phyloP scores from a whole-genome alignment of 441 rosid species.

The Brassica balearica region DNA sequence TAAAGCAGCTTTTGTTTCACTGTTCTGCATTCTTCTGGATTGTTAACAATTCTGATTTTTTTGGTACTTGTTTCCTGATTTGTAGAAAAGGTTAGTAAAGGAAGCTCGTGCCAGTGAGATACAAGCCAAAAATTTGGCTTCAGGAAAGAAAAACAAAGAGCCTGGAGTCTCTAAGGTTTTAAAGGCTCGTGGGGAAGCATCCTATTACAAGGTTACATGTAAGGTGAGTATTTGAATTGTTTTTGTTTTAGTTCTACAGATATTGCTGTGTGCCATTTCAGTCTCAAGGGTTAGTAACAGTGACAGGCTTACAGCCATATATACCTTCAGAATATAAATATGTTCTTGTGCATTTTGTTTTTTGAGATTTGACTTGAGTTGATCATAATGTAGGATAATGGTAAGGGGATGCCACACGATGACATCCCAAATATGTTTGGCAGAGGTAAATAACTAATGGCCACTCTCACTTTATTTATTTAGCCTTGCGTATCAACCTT shows the following conservation, averaged over 20 bases:
- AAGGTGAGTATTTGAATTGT: conserved; percentile 62
- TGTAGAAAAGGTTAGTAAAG: conserved; percentile 91
- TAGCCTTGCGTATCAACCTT: conserved; percentile 25
- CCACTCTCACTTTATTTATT: conserved; percentile 29
- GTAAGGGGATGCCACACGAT: conserved; percentile 99
- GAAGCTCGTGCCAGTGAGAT: conserved; percentile 87
- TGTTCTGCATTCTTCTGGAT: not conserved
- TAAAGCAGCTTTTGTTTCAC: conserved; percentile 16
- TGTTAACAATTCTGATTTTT: conserved; percentile 17
- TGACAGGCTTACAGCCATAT: not conserved
- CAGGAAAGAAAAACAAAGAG: conserved; percentile 87
- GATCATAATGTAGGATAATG: conserved; percentile 77
- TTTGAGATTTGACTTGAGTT: conserved; percentile 37
- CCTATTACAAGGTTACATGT: conserved; percentile 94
- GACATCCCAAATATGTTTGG: conserved; percentile 99
- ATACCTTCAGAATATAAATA: not conserved
- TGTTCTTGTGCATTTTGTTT: not conserved
- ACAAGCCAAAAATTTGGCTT: conserved; percentile 80
- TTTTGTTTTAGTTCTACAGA: not conserved
- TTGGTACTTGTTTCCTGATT: conserved; percentile 29
- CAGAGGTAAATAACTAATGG: conserved; percentile 62
- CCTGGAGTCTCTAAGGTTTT: conserved; percentile 63
- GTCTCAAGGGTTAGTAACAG: conserved; percentile 2
- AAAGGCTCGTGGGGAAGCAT: conserved; percentile 93
- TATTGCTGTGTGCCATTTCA: not conserved